phyloP scores from a whole-genome alignment of 805 yeast genomes.

The Ogataea nitratoaversa region DNA sequence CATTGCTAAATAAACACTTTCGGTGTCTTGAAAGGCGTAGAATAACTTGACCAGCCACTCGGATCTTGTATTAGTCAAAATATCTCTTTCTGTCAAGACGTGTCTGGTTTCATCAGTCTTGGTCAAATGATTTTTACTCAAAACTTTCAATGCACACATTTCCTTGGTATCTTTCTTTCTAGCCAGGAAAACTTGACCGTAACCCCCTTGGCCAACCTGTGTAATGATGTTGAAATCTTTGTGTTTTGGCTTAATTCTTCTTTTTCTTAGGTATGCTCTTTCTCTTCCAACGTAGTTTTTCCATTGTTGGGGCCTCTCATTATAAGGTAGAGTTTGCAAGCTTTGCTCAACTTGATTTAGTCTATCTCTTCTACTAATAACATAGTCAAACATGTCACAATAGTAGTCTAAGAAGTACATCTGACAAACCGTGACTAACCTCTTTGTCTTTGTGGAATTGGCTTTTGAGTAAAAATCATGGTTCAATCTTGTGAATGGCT shows the following conservation, averaged over 20 bases:
- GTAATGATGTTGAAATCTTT: slow-evolving; percentile 96
- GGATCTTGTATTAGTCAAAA: slow-evolving; percentile 89
- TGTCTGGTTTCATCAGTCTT: slow-evolving; percentile 94
- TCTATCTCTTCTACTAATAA: slow-evolving; percentile 81
- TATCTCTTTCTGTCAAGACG: slow-evolving; percentile 93
- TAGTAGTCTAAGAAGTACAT: slow-evolving; percentile 92
- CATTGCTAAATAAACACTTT: slow-evolving; percentile 92
- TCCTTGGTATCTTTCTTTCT: slow-evolving; percentile 91
- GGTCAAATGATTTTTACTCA: slow-evolving; percentile 79
- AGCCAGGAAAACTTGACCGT: slow-evolving; percentile 97
- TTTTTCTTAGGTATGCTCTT: slow-evolving; percentile 75
- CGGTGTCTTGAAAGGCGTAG: slow-evolving; percentile 92
- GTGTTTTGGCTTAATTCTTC: slow-evolving; percentile 88
- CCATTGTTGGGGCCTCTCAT: slow-evolving; percentile 59
- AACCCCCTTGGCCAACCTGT: slow-evolving; percentile 99
- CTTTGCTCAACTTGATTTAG: slow-evolving; percentile 63
- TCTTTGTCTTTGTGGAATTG: slow-evolving; percentile 68
- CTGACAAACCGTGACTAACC: slow-evolving; percentile 88
- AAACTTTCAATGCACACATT: slow-evolving; percentile 89
- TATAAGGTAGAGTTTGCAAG: slow-evolving; percentile 32
- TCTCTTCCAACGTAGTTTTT: slow-evolving; percentile 78
- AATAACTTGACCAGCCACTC: slow-evolving; percentile 93
- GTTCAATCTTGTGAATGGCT: slow-evolving; percentile 23
- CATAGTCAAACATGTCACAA: slow-evolving; percentile 92
- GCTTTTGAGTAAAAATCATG: slow-evolving; percentile 55